Evolutionary conservation across 371 early-diverging fungal species (phyloP).

Genomic region (Mucor velutinosus): DNA sequence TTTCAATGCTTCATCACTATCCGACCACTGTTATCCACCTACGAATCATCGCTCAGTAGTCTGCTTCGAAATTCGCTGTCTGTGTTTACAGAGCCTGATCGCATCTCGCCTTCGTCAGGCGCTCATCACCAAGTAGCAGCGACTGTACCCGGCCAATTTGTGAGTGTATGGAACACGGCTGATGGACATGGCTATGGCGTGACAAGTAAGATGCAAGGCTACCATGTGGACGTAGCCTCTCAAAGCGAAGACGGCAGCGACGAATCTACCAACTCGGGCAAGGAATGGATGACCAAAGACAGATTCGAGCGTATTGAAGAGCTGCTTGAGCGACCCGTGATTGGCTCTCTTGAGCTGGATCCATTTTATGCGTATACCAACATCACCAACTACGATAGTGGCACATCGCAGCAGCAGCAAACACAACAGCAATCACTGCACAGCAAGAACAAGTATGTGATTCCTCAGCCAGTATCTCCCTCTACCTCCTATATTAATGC

Average conservation of each 20-base stretch:
- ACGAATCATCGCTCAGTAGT: slow-evolving; percentile 64
- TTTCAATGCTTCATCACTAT: slow-evolving; percentile 76
- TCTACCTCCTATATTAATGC: slow-evolving; percentile 48
- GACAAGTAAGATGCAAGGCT: slow-evolving; percentile 62
- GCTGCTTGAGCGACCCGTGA: slow-evolving; percentile 60
- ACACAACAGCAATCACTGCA: not conserved
- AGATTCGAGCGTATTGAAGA: slow-evolving; percentile 60
- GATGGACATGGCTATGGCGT: slow-evolving; percentile 69
- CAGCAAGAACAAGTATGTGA: slow-evolving; percentile 7
- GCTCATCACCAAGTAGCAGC: slow-evolving; percentile 56
- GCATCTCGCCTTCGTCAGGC: slow-evolving; percentile 52
- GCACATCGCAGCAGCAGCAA: not conserved
- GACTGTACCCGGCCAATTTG: slow-evolving; percentile 58
- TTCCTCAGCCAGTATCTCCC: slow-evolving; percentile 44
- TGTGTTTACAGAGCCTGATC: slow-evolving; percentile 63
- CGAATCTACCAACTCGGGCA: slow-evolving; percentile 35
- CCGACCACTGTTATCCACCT: slow-evolving; percentile 62
- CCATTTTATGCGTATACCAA: slow-evolving; percentile 60
- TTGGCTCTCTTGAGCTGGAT: slow-evolving; percentile 66
- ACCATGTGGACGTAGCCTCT: slow-evolving; percentile 50
- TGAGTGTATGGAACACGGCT: slow-evolving; percentile 59
- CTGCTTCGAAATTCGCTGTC: slow-evolving; percentile 58
- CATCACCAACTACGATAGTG: slow-evolving; percentile 18
- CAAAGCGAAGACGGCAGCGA: slow-evolving; percentile 38
- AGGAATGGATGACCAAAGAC: slow-evolving; percentile 63